These are phyloP conservation scores for Rhizoctonia solani DNA, from an alignment of 1,284 basidiomycete genomes.

Conservation along the genomic window DNA sequence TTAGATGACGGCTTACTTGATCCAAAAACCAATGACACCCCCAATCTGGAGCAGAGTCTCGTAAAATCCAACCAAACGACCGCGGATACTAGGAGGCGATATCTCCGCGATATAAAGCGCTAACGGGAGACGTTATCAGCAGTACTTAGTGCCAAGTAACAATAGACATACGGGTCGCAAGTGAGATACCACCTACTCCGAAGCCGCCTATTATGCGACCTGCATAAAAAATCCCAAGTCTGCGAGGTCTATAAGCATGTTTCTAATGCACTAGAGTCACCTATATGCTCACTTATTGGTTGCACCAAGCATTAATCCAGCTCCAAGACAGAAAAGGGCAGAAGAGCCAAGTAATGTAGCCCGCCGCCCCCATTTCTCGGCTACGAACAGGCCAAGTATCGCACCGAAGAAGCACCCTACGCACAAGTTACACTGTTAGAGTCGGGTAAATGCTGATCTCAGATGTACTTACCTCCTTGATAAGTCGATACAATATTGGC, in stretches of 20 bases:
- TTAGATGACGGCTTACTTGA: slow-evolving; percentile 41
- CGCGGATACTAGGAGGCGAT: slow-evolving; percentile 53
- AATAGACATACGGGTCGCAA: slow-evolving; percentile 23
- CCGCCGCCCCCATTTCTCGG: slow-evolving; percentile 32
- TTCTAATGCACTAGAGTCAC: slow-evolving; percentile 43
- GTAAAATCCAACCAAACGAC: slow-evolving; percentile 55
- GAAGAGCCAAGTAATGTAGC: slow-evolving; percentile 38
- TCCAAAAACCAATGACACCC: slow-evolving; percentile 52
- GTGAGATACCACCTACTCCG: slow-evolving; percentile 46
- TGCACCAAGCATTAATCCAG: slow-evolving; percentile 29
- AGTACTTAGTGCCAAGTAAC: no score
- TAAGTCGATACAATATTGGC: slow-evolving; percentile 56
- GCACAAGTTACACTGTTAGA: not conserved
- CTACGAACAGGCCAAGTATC: slow-evolving; percentile 47
- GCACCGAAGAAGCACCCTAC: slow-evolving; percentile 50
- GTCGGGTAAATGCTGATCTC: not conserved
- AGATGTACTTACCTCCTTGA: slow-evolving; percentile 45
- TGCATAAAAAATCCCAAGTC: slow-evolving; percentile 45
- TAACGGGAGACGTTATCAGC: slow-evolving; percentile 10
- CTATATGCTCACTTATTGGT: slow-evolving; percentile 29
- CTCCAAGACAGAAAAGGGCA: slow-evolving; percentile 1
- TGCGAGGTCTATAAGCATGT: slow-evolving; percentile 37
- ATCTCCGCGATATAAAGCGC: slow-evolving; percentile 54
- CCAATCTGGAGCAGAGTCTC: slow-evolving; percentile 52
- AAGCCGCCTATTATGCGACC: slow-evolving; percentile 49